Conservation (phyloP, 495 filamentous ascomycete genomes). For the Penicillium alfredii region DNA sequence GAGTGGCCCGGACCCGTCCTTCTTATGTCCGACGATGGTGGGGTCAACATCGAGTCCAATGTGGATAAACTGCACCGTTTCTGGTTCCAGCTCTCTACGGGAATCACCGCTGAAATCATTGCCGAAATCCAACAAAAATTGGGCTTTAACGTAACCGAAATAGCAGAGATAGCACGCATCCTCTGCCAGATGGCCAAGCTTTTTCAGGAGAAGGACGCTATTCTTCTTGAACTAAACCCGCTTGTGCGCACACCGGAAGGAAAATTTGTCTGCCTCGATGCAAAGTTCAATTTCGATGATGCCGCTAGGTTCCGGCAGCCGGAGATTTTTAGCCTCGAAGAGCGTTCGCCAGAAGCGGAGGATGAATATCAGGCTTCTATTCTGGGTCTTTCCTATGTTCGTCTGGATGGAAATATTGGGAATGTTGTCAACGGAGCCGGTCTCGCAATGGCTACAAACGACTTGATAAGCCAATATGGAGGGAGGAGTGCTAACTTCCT, state of each 20-base stretch:
- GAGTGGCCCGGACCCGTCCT: constrained; percentile 21
- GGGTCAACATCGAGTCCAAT: constrained; percentile 30
- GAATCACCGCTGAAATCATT: constrained; percentile 19
- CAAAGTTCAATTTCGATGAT: constrained; percentile 29
- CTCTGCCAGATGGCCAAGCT: constrained; percentile 22
- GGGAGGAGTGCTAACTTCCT: constrained; percentile 31
- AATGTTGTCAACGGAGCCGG: constrained; percentile 34
- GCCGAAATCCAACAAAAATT: constrained; percentile 20
- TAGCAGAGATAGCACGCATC: constrained; percentile 16
- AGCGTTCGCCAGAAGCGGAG: constrained; percentile 11
- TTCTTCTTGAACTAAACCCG: constrained; percentile 29
- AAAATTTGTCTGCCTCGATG: constrained; percentile 25
- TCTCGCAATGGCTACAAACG: constrained; percentile 34
- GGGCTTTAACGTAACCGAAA: constrained; percentile 21
- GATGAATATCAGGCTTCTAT: constrained; percentile 19
- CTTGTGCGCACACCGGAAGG: constrained; percentile 24
- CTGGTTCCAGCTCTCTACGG: constrained; percentile 18
- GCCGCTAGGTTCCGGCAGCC: constrained; percentile 20
- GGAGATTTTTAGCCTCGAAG: constrained; percentile 21
- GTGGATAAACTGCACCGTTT: constrained; percentile 20
- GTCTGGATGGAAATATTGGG: constrained; percentile 29
- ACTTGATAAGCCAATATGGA: constrained; percentile 22
- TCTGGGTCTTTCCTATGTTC: constrained; percentile 25
- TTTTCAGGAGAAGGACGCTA: constrained; percentile 31
- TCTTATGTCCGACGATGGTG: constrained; percentile 25